These are phyloP conservation scores for Drechslerella stenobrocha DNA, from an alignment of 2,329 filamentous ascomycete species.

Conservation along the genomic window DNA sequence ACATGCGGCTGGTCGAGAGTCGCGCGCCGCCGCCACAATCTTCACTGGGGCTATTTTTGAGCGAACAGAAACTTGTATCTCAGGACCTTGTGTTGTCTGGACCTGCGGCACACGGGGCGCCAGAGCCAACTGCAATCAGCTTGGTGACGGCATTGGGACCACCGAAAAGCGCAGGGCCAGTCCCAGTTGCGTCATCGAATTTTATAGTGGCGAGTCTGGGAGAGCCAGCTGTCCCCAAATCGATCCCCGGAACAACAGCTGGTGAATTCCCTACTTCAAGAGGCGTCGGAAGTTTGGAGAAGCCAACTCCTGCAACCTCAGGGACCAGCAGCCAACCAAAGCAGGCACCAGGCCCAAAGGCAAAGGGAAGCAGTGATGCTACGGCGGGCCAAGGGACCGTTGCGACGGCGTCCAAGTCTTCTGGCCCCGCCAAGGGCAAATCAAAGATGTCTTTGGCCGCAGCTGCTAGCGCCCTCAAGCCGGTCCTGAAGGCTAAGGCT, in stretches of 20 bases:
- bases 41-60: neutral
- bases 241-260: neutral
- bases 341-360: neutral
- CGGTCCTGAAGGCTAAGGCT: too few species aligned
- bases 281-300: neutral
- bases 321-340: neutral
- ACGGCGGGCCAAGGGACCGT: neutral
- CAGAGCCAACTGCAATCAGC: neutral
- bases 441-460: neutral
- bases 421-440: neutral
- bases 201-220: neutral
- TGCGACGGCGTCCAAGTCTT: neutral
- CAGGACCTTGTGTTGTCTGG: conserved; percentile 4
- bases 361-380: too few species aligned
- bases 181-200: conserved; percentile 11
- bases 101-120: conserved; percentile 1
- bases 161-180: neutral
- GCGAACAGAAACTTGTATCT: conserved; percentile 2
- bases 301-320: neutral
- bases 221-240: neutral
- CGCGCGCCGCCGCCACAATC: neutral
- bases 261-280: neutral
- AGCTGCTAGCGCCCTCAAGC: neutral
- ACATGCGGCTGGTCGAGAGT: conserved; percentile 11
- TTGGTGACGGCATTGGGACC: conserved; percentile 4